phyloP scores from a whole-genome alignment of 2,329 filamentous ascomycete genomes.

The Coniochaeta prunicola region DNA sequence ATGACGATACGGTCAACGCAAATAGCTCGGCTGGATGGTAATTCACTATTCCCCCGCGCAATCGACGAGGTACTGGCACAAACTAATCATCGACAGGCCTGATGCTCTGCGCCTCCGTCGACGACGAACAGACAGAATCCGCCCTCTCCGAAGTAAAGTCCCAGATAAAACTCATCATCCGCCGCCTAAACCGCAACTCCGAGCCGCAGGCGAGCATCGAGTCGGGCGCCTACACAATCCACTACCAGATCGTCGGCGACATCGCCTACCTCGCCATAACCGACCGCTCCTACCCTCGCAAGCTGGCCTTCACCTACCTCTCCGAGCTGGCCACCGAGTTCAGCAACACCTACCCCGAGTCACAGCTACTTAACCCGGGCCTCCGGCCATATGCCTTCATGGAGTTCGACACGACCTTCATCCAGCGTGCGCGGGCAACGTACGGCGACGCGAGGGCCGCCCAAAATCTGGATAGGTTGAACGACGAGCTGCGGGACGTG shows the following conservation, averaged over 20 bases:
- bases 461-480: conserved; percentile 89
- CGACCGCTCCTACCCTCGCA: conserved; percentile 90
- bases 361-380: conserved; percentile 65
- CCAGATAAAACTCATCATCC: conserved; percentile 85
- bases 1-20: conserved; percentile 86
- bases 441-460: conserved; percentile 89
- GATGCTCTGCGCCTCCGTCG: conserved; percentile 89
- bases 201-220: conserved; percentile 91
- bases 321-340: conserved; percentile 89
- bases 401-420: conserved; percentile 96
- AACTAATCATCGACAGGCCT: conserved; percentile 53
- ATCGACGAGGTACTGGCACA: neutral
- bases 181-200: conserved; percentile 79
- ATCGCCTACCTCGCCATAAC: conserved; percentile 92
- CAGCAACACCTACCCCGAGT: conserved; percentile 69
- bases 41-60: conserved; percentile 7
- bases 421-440: conserved; percentile 83
- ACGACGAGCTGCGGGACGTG: conserved; percentile 94
- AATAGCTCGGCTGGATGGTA: conserved; percentile 89
- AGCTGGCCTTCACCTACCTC: conserved; percentile 97
- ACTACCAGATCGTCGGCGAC: conserved; percentile 76
- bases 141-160: conserved; percentile 81
- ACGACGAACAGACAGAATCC: conserved; percentile 72
- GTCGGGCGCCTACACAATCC: conserved; percentile 71
- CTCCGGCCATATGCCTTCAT: conserved; percentile 93